A percentile compares a stretch with the other conserved stretches of the same genome.
These are phyloP conservation scores for Fomitopsis palustris DNA, from an alignment of 1,284 basidiomycete species.

Conservation along the genomic window DNA sequence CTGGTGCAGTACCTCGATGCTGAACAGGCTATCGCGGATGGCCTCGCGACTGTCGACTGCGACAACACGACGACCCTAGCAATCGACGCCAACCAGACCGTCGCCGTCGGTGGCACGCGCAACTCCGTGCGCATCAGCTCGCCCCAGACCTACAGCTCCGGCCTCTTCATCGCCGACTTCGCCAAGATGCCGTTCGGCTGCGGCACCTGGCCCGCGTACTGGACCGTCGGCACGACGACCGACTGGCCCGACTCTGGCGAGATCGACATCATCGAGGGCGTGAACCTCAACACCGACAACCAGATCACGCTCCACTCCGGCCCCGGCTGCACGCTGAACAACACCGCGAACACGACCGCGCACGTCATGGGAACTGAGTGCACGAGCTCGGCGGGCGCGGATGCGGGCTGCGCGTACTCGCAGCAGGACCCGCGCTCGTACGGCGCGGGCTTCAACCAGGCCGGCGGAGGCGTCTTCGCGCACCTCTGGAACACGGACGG, in stretches of 20 bases:
- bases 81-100: slow-evolving; percentile 54
- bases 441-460: slow-evolving; percentile 67
- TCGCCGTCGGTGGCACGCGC: slow-evolving; percentile 52
- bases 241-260: slow-evolving; percentile 68
- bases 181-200: slow-evolving; percentile 76
- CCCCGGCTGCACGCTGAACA: slow-evolving; percentile 47
- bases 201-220: slow-evolving; percentile 79
- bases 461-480: slow-evolving; percentile 72
- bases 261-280: slow-evolving; percentile 47
- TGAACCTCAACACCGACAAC: slow-evolving; percentile 55
- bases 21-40: slow-evolving; percentile 41
- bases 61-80: slow-evolving; percentile 54
- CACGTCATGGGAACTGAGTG: slow-evolving; percentile 42
- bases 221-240: slow-evolving; percentile 49
- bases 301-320: slow-evolving; percentile 71
- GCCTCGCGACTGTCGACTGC: slow-evolving; percentile 56
- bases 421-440: slow-evolving; percentile 55
- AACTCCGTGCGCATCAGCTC: slow-evolving; percentile 73
- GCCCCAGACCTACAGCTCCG: slow-evolving; percentile 61
- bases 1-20: slow-evolving; percentile 51
- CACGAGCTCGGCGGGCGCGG: slow-evolving; percentile 42
- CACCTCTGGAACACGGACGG: slow-evolving; percentile 67
- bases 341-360: slow-evolving; percentile 26
- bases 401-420: slow-evolving; percentile 65
- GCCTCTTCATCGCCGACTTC: slow-evolving; percentile 81